Conservation (phyloP, 1,139 yeast genomes). For the Pichia sp. region DNA sequence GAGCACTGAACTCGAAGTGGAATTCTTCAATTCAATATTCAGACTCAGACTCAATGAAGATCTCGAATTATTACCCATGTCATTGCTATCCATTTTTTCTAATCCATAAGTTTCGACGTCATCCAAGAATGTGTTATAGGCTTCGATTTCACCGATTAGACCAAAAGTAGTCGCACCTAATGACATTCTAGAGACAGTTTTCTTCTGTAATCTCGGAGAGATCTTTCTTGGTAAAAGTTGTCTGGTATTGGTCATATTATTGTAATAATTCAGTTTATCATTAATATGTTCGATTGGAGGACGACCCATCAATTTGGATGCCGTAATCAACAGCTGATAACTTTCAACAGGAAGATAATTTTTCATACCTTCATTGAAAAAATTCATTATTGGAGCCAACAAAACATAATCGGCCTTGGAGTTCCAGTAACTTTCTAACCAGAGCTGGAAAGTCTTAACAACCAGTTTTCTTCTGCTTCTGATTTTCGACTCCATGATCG, state of each 20-base stretch:
- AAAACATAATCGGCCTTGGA: conserved; percentile 46
- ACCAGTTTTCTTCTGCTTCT: conserved; percentile 62
- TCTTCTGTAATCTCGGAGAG: conserved; percentile 23
- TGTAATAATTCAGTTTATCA: conserved; percentile 21
- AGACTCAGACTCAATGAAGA: conserved; percentile 19
- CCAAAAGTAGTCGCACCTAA: conserved; percentile 12
- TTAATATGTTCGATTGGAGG: conserved; percentile 26
- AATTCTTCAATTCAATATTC: conserved; percentile 20
- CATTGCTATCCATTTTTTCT: conserved; percentile 32
- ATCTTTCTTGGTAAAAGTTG: conserved; percentile 40
- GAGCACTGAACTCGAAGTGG: conserved; percentile 15
- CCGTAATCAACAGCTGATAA: conserved; percentile 50
- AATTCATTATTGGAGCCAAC: conserved; percentile 62
- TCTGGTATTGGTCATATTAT: conserved; percentile 24
- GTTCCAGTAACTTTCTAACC: conserved; percentile 90
- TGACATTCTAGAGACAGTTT: conserved; percentile 23
- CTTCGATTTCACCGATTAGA: conserved; percentile 20
- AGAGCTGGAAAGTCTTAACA: conserved; percentile 59
- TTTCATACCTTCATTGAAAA: conserved; percentile 66
- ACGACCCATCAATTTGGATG: conserved; percentile 40
- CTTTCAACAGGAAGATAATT: conserved; percentile 54
- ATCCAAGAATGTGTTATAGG: conserved; percentile 24
- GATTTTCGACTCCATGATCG: conserved; percentile 40
- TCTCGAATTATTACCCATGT: conserved; percentile 11
- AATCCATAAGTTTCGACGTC: conserved; percentile 42